Evolutionary conservation across 805 yeast genomes (phyloP).

Genomic region (Candida bentonensis): DNA sequence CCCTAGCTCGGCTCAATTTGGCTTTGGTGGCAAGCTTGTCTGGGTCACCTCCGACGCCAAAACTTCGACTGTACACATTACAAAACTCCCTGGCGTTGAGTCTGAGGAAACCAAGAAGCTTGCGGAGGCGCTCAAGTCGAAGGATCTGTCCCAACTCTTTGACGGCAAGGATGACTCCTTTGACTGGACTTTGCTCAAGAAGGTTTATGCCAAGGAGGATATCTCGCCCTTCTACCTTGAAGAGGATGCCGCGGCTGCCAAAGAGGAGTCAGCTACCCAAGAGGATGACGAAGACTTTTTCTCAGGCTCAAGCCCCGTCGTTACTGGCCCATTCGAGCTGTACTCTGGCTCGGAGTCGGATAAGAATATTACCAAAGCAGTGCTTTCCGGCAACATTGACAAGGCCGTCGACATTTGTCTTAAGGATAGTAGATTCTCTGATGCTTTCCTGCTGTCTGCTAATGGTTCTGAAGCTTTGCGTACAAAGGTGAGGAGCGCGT

Average conservation of each 20-base stretch:
- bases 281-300: neutral
- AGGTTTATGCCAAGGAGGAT: neutral
- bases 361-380: conserved; percentile 30
- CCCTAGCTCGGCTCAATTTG: conserved; percentile 67
- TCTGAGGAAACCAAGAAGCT: conserved; percentile 24
- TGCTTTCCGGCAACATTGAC: conserved; percentile 49
- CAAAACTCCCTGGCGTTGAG: conserved; percentile 2
- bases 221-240: neutral
- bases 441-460: conserved; percentile 72
- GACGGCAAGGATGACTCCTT: conserved; percentile 9
- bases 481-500: conserved; percentile 55
- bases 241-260: neutral
- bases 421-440: conserved; percentile 46
- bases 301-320: conserved; percentile 1
- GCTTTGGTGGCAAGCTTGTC: conserved; percentile 86
- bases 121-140: conserved; percentile 37
- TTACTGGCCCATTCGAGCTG: conserved; percentile 32
- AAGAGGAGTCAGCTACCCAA: neutral
- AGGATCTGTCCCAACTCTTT: conserved; percentile 19
- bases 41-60: conserved; percentile 16
- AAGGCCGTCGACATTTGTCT: conserved; percentile 59
- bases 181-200: neutral
- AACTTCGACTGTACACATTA: neutral
- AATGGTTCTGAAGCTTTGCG: conserved; percentile 42
- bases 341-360: conserved; percentile 26